Base-by-base conservation (phyloP, 345 rosid genomes). In the Populus deltoides region DNA sequence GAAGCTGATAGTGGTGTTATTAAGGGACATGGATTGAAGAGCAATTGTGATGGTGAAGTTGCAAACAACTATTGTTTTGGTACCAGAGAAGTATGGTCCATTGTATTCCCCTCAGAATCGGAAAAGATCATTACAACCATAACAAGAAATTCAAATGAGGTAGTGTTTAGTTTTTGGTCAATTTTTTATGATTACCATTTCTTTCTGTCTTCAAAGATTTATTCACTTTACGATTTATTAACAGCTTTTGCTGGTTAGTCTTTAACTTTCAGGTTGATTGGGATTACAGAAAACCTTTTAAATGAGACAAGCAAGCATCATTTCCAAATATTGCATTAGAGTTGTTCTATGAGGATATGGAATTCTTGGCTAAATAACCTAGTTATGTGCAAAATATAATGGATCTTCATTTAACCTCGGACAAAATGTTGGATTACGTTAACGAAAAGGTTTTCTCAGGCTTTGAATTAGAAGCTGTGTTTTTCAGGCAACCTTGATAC, bases 51-150 rank as follows among this genome's bases (percentile, higher is more conserved):
- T 81, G 88, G 86, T 75, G 85, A 89, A 80, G 87, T 66, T 59
- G 83, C 88, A 29, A 95, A 90, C 85, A 89, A 90, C 70, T 94
- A 87, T 90, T 90, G 97, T 86, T 97, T 92, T 84, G 93, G 88
- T 68, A 82, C 92, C 73, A 85, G 87, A 83, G 90, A 90, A 55
- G 87, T 91, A 63, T 97, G 99, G 99, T 94, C 97, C 41, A 77
- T 97, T 81, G 91, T 94, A 31, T 92, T 97, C 82, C 99, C 99
- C 38, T 81, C 76, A 9, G 97, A 97, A 43, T 89, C 97, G 11
- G 99, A 97, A 88, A 92, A 90, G 89, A 94, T 94, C 77, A 88
- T 92, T 65, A 86, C 89, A 78, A 81, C 94, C 45, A 92, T 87
- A 78, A 87, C 92, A 55, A 89, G 89, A 77, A 93, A 90, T 85